Conservation (phyloP, 140 eudicot genomes). For the Oenanthe javanica region DNA sequence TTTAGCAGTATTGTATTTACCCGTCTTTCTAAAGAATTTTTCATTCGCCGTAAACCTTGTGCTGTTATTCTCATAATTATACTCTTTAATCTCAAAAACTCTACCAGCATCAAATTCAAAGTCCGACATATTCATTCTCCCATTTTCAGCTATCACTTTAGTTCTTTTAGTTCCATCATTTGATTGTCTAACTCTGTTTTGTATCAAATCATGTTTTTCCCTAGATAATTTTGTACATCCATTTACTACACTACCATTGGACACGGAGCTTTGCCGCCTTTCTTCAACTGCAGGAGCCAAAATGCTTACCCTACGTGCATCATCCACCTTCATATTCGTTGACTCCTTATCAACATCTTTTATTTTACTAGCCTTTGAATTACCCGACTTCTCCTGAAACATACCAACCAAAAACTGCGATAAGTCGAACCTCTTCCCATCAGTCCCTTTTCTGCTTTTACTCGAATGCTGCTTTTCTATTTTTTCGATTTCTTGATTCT, state of each 20-base stretch:
- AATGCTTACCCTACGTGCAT: slow-evolving; percentile 27
- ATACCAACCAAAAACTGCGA: slow-evolving; percentile 34
- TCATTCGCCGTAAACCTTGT: slow-evolving; percentile 21
- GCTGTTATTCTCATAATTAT: slow-evolving; percentile 24
- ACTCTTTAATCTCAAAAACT: slow-evolving; percentile 32
- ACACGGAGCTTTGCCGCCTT: slow-evolving; percentile 16
- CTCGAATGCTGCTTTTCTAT: slow-evolving; percentile 25
- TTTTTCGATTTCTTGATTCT: slow-evolving; percentile 36
- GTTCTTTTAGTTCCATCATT: slow-evolving; percentile 10
- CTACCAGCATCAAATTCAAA: slow-evolving; percentile 23
- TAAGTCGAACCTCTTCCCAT: slow-evolving; percentile 35
- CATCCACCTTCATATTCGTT: slow-evolving; percentile 20
- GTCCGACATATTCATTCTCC: slow-evolving; percentile 27
- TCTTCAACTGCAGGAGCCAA: slow-evolving; percentile 35
- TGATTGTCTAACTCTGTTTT: slow-evolving; percentile 20
- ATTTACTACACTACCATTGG: slow-evolving; percentile 10
- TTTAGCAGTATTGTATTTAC: slow-evolving; percentile 18
- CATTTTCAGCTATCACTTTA: slow-evolving; percentile 20
- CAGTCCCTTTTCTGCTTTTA: slow-evolving; percentile 44
- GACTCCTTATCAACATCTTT: slow-evolving; percentile 41
- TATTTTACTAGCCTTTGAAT: slow-evolving; percentile 35
- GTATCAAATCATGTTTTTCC: slow-evolving; percentile 14
- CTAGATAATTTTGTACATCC: background rate
- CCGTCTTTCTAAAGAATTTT: slow-evolving; percentile 14
- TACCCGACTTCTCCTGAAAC: slow-evolving; percentile 29